Evolutionary conservation across 1,139 yeast species (phyloP).

Genomic region (Pichia inconspicua): DNA sequence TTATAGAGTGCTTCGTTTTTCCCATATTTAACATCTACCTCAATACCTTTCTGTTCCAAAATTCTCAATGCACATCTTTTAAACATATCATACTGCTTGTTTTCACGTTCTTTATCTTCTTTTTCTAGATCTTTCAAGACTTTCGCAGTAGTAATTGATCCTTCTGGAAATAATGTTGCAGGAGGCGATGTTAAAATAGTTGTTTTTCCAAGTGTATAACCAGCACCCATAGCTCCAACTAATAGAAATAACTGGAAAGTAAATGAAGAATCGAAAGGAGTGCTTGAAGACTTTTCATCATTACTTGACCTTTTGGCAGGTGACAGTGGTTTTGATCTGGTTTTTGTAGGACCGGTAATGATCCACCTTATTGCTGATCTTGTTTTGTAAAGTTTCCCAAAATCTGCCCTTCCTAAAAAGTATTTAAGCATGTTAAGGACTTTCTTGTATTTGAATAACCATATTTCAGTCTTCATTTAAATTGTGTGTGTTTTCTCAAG

Average conservation of each 20-base stretch:
- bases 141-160: conserved; percentile 20
- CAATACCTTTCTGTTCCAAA: conserved; percentile 21
- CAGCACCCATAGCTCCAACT: conserved; percentile 28
- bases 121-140: conserved; percentile 21
- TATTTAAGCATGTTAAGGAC: too few relatives aligned
- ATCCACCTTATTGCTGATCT: background rate
- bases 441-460: too few relatives aligned
- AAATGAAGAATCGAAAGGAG: conserved; percentile 23
- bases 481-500: too few relatives aligned
- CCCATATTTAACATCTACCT: conserved; percentile 19
- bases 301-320: conserved; percentile 7
- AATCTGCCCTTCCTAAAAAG: background rate
- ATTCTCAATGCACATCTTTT: conserved; percentile 22
- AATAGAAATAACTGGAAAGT: conserved; percentile 24
- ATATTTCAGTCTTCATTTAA: too few relatives aligned
- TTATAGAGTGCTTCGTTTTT: conserved; percentile 15
- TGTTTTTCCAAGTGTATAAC: conserved; percentile 25
- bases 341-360: conserved; percentile 10
- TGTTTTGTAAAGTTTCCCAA: background rate
- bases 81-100: conserved; percentile 19
- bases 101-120: conserved; percentile 12
- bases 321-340: conserved; percentile 6
- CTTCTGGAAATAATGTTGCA: conserved; percentile 22
- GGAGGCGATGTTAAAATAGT: conserved; percentile 22
- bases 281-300: conserved; percentile 15